Conservation (phyloP, 2,329 filamentous ascomycete species). For the Sporothrix euskadiensis region DNA sequence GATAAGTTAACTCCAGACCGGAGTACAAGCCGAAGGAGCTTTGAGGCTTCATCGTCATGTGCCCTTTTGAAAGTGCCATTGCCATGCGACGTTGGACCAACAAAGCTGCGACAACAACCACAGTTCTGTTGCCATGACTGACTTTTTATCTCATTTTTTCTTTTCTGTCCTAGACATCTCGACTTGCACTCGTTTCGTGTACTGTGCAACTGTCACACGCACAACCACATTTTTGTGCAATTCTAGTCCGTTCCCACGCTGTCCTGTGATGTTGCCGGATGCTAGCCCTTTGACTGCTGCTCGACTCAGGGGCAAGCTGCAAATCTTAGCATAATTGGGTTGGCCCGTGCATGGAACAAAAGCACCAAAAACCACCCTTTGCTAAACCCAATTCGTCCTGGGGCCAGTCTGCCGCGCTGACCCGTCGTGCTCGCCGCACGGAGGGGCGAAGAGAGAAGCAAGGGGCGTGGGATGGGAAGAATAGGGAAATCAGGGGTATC, state of each 20-base stretch:
- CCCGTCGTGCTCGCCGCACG: constrained; percentile 8
- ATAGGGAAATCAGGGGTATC: constrained; percentile 26
- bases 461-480: constrained; percentile 16
- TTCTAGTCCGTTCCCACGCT: not conserved
- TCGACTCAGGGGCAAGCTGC: constrained; percentile 25
- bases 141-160: not conserved
- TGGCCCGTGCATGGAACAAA: constrained; percentile 25
- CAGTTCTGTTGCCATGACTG: not conserved
- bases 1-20: not conserved
- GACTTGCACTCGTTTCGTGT: not conserved
- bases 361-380: not conserved
- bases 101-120: not conserved
- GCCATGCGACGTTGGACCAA: not conserved
- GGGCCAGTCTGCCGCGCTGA: constrained; percentile 18
- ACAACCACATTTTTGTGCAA: not conserved
- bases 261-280: not conserved
- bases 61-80: too few species aligned
- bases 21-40: not conserved
- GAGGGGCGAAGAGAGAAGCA: not conserved
- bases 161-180: not conserved
- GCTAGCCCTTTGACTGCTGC: not conserved
- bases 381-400: constrained; percentile 22
- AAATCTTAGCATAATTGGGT: constrained; percentile 23
- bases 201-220: not conserved
- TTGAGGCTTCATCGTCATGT: not conserved